phyloP scores from a whole-genome alignment of 768 basidiomycete species.

The Tylopilus sp. region DNA sequence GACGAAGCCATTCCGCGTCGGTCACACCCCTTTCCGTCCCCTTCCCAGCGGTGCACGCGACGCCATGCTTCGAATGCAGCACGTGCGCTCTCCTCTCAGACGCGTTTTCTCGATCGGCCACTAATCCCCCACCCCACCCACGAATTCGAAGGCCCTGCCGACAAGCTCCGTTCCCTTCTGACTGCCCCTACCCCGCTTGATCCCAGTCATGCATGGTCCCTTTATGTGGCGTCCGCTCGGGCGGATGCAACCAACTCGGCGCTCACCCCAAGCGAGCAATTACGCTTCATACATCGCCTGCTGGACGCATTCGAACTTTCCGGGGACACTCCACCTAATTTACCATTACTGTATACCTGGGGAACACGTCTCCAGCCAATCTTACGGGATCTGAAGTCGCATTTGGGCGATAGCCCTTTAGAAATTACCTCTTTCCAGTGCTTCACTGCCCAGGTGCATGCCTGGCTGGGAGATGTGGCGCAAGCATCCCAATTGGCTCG shows the following conservation, averaged over 20 bases:
- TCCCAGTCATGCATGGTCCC: slow-evolving; percentile 39
- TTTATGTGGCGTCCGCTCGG: slow-evolving; percentile 28
- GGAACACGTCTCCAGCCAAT: slow-evolving; percentile 36
- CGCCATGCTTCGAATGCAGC: slow-evolving; percentile 24
- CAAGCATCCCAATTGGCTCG: slow-evolving; percentile 31
- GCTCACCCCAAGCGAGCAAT: slow-evolving; percentile 23
- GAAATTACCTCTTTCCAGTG: slow-evolving; percentile 23
- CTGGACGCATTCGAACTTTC: slow-evolving; percentile 12
- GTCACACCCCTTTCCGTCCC: slow-evolving; percentile 10
- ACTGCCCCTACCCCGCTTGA: slow-evolving; percentile 24
- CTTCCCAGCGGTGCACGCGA: slow-evolving; percentile 19
- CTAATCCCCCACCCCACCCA: background rate
- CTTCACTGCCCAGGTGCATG: slow-evolving; percentile 31
- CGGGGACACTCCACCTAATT: slow-evolving; percentile 13
- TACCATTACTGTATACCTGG: slow-evolving; percentile 31
- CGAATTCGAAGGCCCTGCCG: slow-evolving; percentile 6
- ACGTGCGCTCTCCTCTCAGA: slow-evolving; percentile 12
- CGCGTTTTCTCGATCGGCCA: slow-evolving; percentile 7
- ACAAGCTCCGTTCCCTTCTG: slow-evolving; percentile 22
- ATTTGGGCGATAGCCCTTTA: slow-evolving; percentile 17
- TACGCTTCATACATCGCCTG: slow-evolving; percentile 27
- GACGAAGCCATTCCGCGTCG: slow-evolving; percentile 32
- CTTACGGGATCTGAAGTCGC: slow-evolving; percentile 28
- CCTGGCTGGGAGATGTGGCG: slow-evolving; percentile 37
- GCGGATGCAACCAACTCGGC: slow-evolving; percentile 6